Evolutionary conservation across 495 filamentous ascomycete genomes (phyloP).

Genomic region (Cairneyella variabilis): DNA sequence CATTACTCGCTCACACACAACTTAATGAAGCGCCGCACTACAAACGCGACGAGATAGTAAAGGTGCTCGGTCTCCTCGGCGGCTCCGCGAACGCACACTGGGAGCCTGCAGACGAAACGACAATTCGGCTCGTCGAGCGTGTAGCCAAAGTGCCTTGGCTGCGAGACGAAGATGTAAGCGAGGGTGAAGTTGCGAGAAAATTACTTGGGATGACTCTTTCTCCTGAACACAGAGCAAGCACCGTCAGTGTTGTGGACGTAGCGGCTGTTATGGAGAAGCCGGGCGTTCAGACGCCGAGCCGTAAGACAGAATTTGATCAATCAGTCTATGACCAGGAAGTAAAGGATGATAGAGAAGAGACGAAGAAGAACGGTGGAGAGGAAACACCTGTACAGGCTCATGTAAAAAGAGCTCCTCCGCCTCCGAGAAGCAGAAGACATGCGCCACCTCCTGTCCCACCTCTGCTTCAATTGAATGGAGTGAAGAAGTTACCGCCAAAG

Average conservation of each 20-base stretch:
- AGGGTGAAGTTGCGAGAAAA: constrained; percentile 42
- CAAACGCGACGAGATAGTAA: constrained; percentile 82
- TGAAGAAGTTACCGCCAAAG: constrained; percentile 52
- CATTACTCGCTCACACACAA: constrained; percentile 86
- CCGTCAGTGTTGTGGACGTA: constrained; percentile 70
- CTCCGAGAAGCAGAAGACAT: constrained; percentile 35
- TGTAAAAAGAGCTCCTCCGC: constrained; percentile 21
- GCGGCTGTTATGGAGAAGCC: constrained; percentile 79
- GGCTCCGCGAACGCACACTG: constrained; percentile 70
- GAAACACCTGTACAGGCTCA: constrained; percentile 10
- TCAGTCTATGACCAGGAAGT: constrained; percentile 6
- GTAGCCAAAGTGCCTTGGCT: constrained; percentile 86
- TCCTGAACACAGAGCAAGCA: constrained; percentile 43
- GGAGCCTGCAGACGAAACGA: constrained; percentile 86
- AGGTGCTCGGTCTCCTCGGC: constrained; percentile 65
- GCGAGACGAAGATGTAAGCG: constrained; percentile 37
- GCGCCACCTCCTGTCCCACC: constrained; percentile 38
- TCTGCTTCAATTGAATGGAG: constrained; percentile 18
- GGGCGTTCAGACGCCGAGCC: constrained; percentile 78
- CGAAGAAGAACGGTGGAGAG: constrained; percentile 1
- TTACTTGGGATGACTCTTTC: constrained; percentile 48
- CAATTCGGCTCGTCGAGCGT: constrained; percentile 73
- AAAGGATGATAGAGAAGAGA: constrained; percentile 2
- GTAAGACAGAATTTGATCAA: constrained; percentile 38
- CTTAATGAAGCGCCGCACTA: constrained; percentile 81